Evolutionary conservation across 2,329 filamentous ascomycete genomes (phyloP), one percentile per base, ranked within the genome.

Genomic region (Trichoderma endophyticum): DNA sequence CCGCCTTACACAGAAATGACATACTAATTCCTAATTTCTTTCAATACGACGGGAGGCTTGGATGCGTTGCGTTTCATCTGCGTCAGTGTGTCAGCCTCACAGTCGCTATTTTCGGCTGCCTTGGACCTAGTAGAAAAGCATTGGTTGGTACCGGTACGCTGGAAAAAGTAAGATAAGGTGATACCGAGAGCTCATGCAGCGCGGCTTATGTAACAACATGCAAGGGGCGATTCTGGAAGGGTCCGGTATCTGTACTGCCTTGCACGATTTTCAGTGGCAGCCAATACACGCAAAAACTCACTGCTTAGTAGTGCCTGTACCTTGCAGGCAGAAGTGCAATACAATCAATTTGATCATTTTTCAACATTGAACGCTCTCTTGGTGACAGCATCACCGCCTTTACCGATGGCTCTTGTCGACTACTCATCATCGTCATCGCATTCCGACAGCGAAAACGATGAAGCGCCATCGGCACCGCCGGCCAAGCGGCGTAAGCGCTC

Each of bases 371-470:
- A 48, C 4, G 43, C n/a, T 48, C 43, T 48, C 43, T 4, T n/a
- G 8, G 43, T 51, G 43, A 51, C 43, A 24, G 43, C 43, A 21
- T 51, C 43, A 51, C 43, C n/a, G 8, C 36, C 15, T 39, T 39
- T 15, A 21, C 43, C 56, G 60, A 91, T 92, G 90, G 83, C 85
- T 70, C 84, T 93, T 39, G 91, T 93, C 74, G 86, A 89, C 76
- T 94, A 94, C 79, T 86, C 80, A 48, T 78, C 77, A 34, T 80
- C 80, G 11, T 48, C 56, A 30, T 51, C 62, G 24, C 24, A 65
- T 54, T 74, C 74, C 34, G 79, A 77, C 15, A 75, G 74, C 48
- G 77, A 76, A 24, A 73, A 72, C 30, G 73, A 75, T 57, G 73
- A 70, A 24, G 73, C 71, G 32, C 59, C 71, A 30, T 86, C 73